A percentile compares a stretch with the other conserved stretches of the same genome.
Evolutionary conservation across 2,329 filamentous ascomycete genomes (phyloP).

Genomic region (Colletotrichum scovillei): DNA sequence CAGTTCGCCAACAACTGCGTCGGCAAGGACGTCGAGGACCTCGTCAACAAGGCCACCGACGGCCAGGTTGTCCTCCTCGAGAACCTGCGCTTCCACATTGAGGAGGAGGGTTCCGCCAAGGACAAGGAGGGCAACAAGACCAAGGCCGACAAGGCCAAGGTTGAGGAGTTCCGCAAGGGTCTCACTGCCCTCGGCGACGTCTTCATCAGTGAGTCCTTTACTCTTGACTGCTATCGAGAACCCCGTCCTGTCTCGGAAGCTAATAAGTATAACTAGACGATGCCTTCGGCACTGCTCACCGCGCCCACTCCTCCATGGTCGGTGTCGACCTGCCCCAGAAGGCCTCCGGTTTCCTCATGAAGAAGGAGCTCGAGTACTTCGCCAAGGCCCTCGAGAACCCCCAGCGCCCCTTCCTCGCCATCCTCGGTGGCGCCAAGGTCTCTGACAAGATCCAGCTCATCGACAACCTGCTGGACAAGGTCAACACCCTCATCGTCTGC

Average conservation of each 20-base stretch:
- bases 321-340: conserved; percentile 95
- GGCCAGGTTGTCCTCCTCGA: conserved; percentile 92
- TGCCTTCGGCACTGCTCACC: conserved; percentile 97
- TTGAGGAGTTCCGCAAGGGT: conserved; percentile 93
- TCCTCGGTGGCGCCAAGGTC: conserved; percentile 97
- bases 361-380: conserved; percentile 99
- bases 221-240: conserved; percentile 7
- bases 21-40: conserved; percentile 88
- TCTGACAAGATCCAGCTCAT: conserved; percentile 99
- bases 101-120: conserved; percentile 97
- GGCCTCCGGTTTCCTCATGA: conserved; percentile 98
- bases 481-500: conserved; percentile 95
- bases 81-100: conserved; percentile 97
- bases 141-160: conserved; percentile 95
- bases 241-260: neutral
- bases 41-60: conserved; percentile 83
- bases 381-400: conserved; percentile 94
- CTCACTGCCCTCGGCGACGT: conserved; percentile 94
- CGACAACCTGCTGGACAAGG: conserved; percentile 98
- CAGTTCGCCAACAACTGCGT: conserved; percentile 92
- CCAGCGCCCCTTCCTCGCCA: conserved; percentile 96
- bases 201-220: conserved; percentile 82
- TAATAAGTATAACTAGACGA: conserved; percentile 73
- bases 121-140: conserved; percentile 95
- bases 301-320: conserved; percentile 99